phyloP scores from a whole-genome alignment of 2,329 filamentous ascomycete genomes.

The Nectriaceae sp. region DNA sequence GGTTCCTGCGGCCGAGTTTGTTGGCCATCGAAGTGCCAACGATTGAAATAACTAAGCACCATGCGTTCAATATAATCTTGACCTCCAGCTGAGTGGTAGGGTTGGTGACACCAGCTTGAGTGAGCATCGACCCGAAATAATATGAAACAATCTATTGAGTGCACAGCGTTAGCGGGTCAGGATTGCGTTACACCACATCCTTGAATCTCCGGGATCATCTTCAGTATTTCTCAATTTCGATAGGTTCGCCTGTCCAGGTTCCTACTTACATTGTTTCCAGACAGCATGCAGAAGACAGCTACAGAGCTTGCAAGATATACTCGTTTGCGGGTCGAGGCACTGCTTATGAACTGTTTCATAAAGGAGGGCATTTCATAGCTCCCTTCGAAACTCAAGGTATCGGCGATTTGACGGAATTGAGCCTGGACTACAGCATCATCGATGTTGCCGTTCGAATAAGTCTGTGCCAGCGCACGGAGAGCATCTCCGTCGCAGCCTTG shows the following conservation, averaged over 20 bases:
- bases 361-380: slow-evolving; percentile 45
- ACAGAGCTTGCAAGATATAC: slow-evolving; percentile 48
- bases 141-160: slow-evolving; percentile 7
- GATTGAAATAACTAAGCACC: slow-evolving; percentile 45
- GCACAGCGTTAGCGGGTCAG: not conserved
- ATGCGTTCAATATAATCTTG: slow-evolving; percentile 53
- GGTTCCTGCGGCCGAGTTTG: slow-evolving; percentile 45
- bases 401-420: slow-evolving; percentile 38
- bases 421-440: slow-evolving; percentile 28
- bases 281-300: slow-evolving; percentile 50
- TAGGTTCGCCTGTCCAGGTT: not conserved
- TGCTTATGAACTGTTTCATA: slow-evolving; percentile 43
- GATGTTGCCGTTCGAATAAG: slow-evolving; percentile 45
- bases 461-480: slow-evolving; percentile 41
- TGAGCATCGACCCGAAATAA: slow-evolving; percentile 1
- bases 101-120: not conserved
- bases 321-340: slow-evolving; percentile 49
- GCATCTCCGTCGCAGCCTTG: slow-evolving; percentile 44
- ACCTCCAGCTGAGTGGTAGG: not conserved
- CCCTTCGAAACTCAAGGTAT: slow-evolving; percentile 41
- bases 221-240: too few species aligned
- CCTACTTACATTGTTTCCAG: slow-evolving; percentile 8
- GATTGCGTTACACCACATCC: not conserved
- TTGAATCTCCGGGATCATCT: not conserved
- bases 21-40: slow-evolving; percentile 44